Base-by-base conservation (phyloP, 768 basidiomycete species). In the Russula sp. region DNA sequence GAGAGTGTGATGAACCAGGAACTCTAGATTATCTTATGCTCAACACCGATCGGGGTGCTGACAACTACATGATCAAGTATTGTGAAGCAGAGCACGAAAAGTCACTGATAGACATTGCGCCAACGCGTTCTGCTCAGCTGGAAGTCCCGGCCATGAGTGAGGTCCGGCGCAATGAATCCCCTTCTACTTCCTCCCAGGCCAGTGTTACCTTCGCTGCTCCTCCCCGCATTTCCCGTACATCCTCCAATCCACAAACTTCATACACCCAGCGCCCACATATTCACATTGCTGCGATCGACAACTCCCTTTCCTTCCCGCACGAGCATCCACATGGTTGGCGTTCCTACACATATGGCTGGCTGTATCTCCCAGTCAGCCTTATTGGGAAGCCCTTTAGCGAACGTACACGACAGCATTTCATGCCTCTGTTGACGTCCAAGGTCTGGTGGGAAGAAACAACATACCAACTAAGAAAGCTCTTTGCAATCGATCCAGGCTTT, bases 41-140 rank as follows among this genome's bases (percentile, higher is more conserved):
- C 56, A 95, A 94, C 72, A 95, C 93, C 20, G 93, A 93, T 70
- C 84, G 92, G 54, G 87, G 84, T 18, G 86, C 90, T 1, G 91
- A 93, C 75, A 92, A 93, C 72, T 93, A 89, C 73, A 93, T 93
- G 91, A 88, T 93, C 74, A 93, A 90, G 72, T 90, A 86, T 70
- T 93, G 91, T 70, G 88, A 90, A 73, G 86, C 81, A 47, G 84
- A 83, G 43, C 87, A 88, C 60, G 89, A 90, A 65, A 90, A 88
- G 70, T 75, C 84, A 0, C 78, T 88, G 47, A 85, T 93, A 34
- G 87, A 90, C 61, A 84, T 90, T 29, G 90, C 88, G 1, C 90
- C 90, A 10, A 82, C 87, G 46, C 84, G 83, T 35, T 84, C 84
- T 14, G 79, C 82, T 42, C 79, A 79, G 9, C 78, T 82, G 10